Base-by-base conservation (phyloP, 768 basidiomycete species). In the Boletus rubroflammeus region DNA sequence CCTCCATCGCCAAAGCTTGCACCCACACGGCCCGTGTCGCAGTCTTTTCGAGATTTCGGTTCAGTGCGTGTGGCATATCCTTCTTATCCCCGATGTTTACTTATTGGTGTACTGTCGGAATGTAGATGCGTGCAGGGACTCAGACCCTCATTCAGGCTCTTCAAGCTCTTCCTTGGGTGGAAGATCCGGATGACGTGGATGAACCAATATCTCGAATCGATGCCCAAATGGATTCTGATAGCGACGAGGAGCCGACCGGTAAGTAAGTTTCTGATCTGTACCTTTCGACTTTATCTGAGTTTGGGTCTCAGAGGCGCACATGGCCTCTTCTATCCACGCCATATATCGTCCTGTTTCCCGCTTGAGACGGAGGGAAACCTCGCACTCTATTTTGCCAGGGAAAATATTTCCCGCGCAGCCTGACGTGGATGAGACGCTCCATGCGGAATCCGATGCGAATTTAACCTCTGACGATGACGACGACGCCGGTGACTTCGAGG, bases 81-180 rank as follows among this genome's bases (percentile, higher is more conserved):
- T 58, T 39, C 40, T n/a, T 34, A 38, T 51, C 10, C n/a, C 15
- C 26, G 7, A 38, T 10, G 11, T 40, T 38, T 46, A 6, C 46
- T 54, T 38, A 48, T 61, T 17, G 15, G 15, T 45, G 17, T 32
- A 6, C 21, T 50, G 36, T 46, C 54, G 54, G 54, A 55, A 43
- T 58, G 35, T 65, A 93, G 91, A 88, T 93, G 84, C 85, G 89
- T 38, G 82, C 85, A 25, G 91, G 91, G 15, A 93, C 91, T 3
- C 92, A 93, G 67, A 89, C 91, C 3, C 81, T 93, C 47, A 93
- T 93, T 36, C 91, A 93, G 72, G 91, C 89, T 4, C 76, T 93
- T 14, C 91, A 93, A 63, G 91, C 90, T 2, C 76, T 93, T 39
- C 92, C 91, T 19, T 89, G 85, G 86, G 78, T 80, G 32, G 83